These are phyloP conservation scores for Kazachstania martiniae DNA, from an alignment of 805 yeast species.

Conservation along the genomic window DNA sequence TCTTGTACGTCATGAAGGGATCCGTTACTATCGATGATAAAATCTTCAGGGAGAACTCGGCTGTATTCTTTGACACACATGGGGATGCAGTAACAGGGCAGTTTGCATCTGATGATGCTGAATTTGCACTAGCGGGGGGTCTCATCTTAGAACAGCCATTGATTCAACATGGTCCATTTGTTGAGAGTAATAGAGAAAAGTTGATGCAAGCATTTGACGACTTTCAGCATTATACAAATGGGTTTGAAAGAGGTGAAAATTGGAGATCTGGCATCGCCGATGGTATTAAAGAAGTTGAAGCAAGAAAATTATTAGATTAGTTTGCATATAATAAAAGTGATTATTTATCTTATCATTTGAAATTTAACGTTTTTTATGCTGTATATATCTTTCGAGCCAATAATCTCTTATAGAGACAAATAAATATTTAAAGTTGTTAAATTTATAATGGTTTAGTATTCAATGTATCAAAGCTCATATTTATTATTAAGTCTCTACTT, in stretches of 20 bases:
- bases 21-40: slow-evolving; percentile 37
- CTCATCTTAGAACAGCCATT: slow-evolving; percentile 58
- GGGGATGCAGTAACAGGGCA: slow-evolving; percentile 53
- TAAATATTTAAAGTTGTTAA: too few species aligned
- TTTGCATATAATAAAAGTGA: too few species aligned
- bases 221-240: slow-evolving; percentile 55
- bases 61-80: slow-evolving; percentile 55
- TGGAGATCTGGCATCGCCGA: slow-evolving; percentile 38
- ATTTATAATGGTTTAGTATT: too few species aligned
- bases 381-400: too few species aligned
- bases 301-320: slow-evolving; percentile 14
- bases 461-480: too few species aligned
- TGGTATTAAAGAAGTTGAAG: slow-evolving; percentile 29
- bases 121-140: slow-evolving; percentile 66
- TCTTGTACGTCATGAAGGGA: slow-evolving; percentile 58
- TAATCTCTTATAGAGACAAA: too few species aligned
- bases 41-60: slow-evolving; percentile 33
- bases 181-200: slow-evolving; percentile 54
- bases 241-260: slow-evolving; percentile 51
- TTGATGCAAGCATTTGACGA: slow-evolving; percentile 60
- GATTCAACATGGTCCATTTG: slow-evolving; percentile 87
- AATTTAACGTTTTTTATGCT: too few species aligned
- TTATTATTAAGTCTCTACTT: too few species aligned
- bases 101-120: slow-evolving; percentile 34
- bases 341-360: too few species aligned